Evolutionary conservation across 495 filamentous ascomycete species (phyloP).

Genomic region (Podospora pseudoanserina): DNA sequence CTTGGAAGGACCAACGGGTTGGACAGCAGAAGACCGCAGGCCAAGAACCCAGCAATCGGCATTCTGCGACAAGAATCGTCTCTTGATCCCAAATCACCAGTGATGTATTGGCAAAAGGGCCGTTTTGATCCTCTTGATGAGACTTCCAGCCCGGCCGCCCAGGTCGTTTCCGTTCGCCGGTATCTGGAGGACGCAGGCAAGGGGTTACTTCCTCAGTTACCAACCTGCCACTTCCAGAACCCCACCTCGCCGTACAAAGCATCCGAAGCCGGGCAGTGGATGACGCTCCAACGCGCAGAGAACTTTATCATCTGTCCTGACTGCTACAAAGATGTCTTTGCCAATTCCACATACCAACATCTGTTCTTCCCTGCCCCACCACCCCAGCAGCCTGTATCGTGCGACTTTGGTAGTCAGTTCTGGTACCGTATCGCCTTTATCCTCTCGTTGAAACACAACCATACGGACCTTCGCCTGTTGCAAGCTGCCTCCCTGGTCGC

Average conservation of each 20-base stretch:
- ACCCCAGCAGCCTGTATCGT: slow-evolving; percentile 39
- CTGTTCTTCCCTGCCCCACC: slow-evolving; percentile 37
- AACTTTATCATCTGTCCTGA: slow-evolving; percentile 47
- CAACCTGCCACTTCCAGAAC: slow-evolving; percentile 37
- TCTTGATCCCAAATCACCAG: slow-evolving; percentile 20
- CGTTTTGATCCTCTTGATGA: slow-evolving; percentile 26
- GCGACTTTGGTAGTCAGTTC: slow-evolving; percentile 43
- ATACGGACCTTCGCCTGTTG: slow-evolving; percentile 39
- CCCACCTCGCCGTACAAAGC: slow-evolving; percentile 17
- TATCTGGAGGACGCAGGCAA: slow-evolving; percentile 36
- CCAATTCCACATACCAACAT: slow-evolving; percentile 36
- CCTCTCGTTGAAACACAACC: slow-evolving; percentile 38
- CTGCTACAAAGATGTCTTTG: slow-evolving; percentile 40
- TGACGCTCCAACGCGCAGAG: slow-evolving; percentile 40
- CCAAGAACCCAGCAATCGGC: slow-evolving; percentile 19
- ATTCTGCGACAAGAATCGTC: slow-evolving; percentile 20
- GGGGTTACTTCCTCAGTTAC: slow-evolving; percentile 33
- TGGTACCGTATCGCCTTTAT: slow-evolving; percentile 49
- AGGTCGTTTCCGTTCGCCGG: slow-evolving; percentile 30
- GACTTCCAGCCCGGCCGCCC: slow-evolving; percentile 15
- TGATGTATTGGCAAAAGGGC: slow-evolving; percentile 30
- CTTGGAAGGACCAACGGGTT: slow-evolving; percentile 14
- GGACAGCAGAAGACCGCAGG: slow-evolving; percentile 22
- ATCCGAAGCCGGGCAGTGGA: slow-evolving; percentile 35
- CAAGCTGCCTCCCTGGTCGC: slow-evolving; percentile 38